Evolutionary conservation across 306 rosid species (phyloP).

Genomic region (Fragaria iinumae): DNA sequence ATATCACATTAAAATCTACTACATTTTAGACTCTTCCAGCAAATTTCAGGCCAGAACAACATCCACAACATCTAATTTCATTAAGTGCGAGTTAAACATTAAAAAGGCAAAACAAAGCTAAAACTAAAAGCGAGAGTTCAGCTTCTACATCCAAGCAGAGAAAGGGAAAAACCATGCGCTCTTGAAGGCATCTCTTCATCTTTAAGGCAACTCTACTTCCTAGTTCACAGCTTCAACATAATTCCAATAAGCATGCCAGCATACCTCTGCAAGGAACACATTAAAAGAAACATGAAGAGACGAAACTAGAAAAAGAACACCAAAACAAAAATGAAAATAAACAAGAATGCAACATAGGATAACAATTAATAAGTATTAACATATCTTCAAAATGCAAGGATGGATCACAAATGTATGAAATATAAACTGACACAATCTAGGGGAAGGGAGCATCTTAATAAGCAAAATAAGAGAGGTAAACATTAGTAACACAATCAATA

Average conservation of each 20-base stretch:
- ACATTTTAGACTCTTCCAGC: conserved; percentile 52
- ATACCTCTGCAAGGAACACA: neutral
- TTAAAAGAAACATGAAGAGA: neutral
- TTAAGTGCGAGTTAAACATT: conserved; percentile 57
- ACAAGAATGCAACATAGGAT: neutral
- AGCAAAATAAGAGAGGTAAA: neutral
- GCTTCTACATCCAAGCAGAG: conserved; percentile 46
- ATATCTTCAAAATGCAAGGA: conserved; percentile 1
- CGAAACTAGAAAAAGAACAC: neutral
- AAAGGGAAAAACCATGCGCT: conserved; percentile 32
- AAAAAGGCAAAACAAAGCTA: conserved; percentile 44
- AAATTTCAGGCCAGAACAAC: conserved; percentile 74
- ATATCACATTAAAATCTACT: conserved; percentile 53
- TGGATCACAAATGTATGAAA: neutral
- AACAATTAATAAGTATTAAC: neutral
- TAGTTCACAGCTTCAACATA: conserved; percentile 35
- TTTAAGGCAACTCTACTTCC: conserved; percentile 39
- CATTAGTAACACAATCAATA: neutral
- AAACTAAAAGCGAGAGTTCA: conserved; percentile 48
- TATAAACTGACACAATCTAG: neutral
- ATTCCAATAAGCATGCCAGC: conserved; percentile 9
- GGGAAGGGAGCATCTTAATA: neutral
- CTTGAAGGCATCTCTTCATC: conserved; percentile 36
- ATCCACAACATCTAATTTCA: conserved; percentile 50
- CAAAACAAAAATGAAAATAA: no score